These are phyloP conservation scores for Russula ochroleuca DNA, from an alignment of 768 basidiomycete species.

Conservation along the genomic window DNA sequence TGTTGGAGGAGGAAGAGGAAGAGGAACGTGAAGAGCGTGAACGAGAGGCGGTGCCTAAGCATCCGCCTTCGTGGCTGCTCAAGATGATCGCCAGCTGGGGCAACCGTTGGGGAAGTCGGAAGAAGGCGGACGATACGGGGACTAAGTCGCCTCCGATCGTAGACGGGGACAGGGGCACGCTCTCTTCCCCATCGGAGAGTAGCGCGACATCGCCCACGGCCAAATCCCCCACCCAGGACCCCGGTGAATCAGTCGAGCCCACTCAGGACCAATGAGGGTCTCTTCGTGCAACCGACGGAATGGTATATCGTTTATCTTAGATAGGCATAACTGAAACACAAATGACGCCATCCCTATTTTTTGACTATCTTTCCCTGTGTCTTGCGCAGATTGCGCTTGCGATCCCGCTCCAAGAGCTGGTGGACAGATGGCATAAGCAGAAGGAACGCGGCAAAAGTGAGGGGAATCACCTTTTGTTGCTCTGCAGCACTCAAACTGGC, in stretches of 20 bases:
- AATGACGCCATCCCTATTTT: slow-evolving; percentile 35
- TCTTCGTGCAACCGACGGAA: not conserved
- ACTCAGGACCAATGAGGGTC: not conserved
- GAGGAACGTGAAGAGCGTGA: slow-evolving; percentile 49
- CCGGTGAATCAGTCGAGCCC: slow-evolving; percentile 2
- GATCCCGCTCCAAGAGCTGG: slow-evolving; percentile 69
- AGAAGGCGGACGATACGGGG: slow-evolving; percentile 22
- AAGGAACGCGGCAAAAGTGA: slow-evolving; percentile 4
- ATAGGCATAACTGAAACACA: not conserved
- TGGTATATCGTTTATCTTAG: slow-evolving; percentile 3
- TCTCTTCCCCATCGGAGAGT: slow-evolving; percentile 11
- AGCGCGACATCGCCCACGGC: slow-evolving; percentile 15
- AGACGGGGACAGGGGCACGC: slow-evolving; percentile 13
- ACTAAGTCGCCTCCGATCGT: slow-evolving; percentile 20
- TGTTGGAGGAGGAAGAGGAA: slow-evolving; percentile 41
- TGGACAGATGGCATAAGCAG: not conserved
- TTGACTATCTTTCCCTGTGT: slow-evolving; percentile 60
- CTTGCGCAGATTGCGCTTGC: slow-evolving; percentile 66
- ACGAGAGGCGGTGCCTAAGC: slow-evolving; percentile 60
- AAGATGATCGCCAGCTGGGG: slow-evolving; percentile 77
- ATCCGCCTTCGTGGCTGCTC: slow-evolving; percentile 68
- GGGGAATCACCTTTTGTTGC: slow-evolving; percentile 65
- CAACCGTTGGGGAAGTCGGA: slow-evolving; percentile 46
- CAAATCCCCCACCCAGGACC: slow-evolving; percentile 1
- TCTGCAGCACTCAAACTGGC: slow-evolving; percentile 71